Percentiles rank a stretch among this genome's conserved stretches.
Conservation (phyloP, 768 basidiomycete species). For the Grammothele lineata region DNA sequence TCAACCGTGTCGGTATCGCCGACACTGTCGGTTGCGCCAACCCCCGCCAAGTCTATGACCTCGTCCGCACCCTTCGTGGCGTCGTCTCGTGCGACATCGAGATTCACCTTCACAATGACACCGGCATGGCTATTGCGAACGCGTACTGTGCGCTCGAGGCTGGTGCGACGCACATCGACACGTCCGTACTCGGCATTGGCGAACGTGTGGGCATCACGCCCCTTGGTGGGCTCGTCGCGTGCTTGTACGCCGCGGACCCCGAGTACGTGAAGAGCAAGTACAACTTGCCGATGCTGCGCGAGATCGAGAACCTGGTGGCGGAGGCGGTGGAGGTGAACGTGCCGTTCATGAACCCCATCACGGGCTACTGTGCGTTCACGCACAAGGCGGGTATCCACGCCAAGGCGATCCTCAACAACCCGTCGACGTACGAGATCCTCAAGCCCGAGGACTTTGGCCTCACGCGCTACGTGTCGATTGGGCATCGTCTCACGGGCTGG, state of each 20-base stretch:
- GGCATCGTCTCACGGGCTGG: conserved; percentile 96
- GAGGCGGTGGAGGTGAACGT: conserved; percentile 98
- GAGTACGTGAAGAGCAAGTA: conserved; percentile 99
- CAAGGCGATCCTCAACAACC: conserved; percentile 99
- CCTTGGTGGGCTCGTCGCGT: conserved; percentile 93
- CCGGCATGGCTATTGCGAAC: conserved; percentile 98
- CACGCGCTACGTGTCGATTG: conserved; percentile 96
- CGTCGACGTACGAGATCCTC: conserved; percentile 97
- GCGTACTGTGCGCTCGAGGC: conserved; percentile 98
- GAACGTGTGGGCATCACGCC: conserved; percentile 99
- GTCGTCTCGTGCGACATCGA: conserved; percentile 98
- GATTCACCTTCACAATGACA: conserved; percentile 97
- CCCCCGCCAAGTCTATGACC: conserved; percentile 96
- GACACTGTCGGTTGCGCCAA: conserved; percentile 99
- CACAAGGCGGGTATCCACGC: conserved; percentile 99
- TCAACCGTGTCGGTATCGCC: conserved; percentile 97
- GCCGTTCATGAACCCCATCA: conserved; percentile 95
- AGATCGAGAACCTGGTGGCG: conserved; percentile 98
- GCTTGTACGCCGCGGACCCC: conserved; percentile 94
- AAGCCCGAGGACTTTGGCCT: conserved; percentile 99
- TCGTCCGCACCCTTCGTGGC: conserved; percentile 92
- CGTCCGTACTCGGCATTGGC: conserved; percentile 96
- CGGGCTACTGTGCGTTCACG: conserved; percentile 99
- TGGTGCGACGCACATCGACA: conserved; percentile 98
- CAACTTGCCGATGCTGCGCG: conserved; percentile 94